Percentiles rank a stretch among this genome's conserved stretches.
Conservation (phyloP, 1,284 basidiomycete genomes). For the Apiotrichum akiyoshidainum region DNA sequence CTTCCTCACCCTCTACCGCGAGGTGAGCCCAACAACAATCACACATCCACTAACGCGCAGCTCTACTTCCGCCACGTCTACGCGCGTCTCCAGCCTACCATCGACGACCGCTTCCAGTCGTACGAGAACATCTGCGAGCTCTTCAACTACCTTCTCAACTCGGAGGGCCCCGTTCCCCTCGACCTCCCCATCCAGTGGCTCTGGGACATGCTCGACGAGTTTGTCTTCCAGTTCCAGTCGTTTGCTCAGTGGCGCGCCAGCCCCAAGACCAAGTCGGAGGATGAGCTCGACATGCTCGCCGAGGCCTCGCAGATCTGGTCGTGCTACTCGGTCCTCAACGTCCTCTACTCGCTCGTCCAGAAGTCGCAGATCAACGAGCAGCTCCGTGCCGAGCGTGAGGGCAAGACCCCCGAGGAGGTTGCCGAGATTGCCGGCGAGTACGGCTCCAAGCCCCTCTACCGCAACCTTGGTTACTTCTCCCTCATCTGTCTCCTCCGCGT, state of each 20-base stretch:
- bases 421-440: constrained; percentile 86
- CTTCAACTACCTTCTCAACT: constrained; percentile 95
- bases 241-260: constrained; percentile 90
- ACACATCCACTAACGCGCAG: constrained; percentile 3
- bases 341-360: constrained; percentile 95
- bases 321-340: constrained; percentile 95
- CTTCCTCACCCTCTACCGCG: constrained; percentile 93
- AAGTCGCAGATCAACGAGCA: constrained; percentile 95
- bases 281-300: constrained; percentile 77
- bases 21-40: constrained; percentile 47
- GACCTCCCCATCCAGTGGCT: constrained; percentile 96
- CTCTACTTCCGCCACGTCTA: constrained; percentile 71
- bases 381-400: constrained; percentile 74
- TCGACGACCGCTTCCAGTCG: constrained; percentile 96
- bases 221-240: constrained; percentile 97
- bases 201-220: constrained; percentile 98
- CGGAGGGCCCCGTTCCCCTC: constrained; percentile 85
- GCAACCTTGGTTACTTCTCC: constrained; percentile 96
- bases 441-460: constrained; percentile 82
- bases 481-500: constrained; percentile 92
- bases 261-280: constrained; percentile 78
- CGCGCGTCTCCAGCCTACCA: constrained; percentile 87
- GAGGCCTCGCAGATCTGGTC: constrained; percentile 83
- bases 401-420: constrained; percentile 76
- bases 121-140: constrained; percentile 99